phyloP scores from a whole-genome alignment of 2,329 filamentous ascomycete species.

The Colletotrichum camelliae region DNA sequence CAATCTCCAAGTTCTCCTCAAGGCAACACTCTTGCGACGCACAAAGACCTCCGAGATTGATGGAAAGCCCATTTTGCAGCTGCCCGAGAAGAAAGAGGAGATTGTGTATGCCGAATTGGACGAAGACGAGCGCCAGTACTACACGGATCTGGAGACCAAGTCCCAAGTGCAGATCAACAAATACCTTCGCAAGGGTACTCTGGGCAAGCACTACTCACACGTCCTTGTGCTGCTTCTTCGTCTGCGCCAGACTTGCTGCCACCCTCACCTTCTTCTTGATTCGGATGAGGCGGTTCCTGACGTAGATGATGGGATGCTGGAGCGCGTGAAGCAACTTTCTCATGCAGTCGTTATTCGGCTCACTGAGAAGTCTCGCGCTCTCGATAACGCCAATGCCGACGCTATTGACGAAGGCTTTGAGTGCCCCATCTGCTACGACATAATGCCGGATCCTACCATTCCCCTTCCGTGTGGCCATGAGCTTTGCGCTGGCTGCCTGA shows the following conservation, averaged over 20 bases:
- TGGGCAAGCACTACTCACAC: conserved; percentile 78
- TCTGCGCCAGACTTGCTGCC: conserved; percentile 81
- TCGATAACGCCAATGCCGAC: conserved; percentile 43
- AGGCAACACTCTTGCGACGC: conserved; percentile 81
- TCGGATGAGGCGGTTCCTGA: conserved; percentile 45
- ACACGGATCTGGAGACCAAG: conserved; percentile 68
- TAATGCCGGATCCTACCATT: conserved; percentile 74
- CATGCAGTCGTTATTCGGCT: conserved; percentile 70
- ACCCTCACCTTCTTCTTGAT: conserved; percentile 70
- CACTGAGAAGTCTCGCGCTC: conserved; percentile 33
- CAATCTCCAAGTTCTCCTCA: conserved; percentile 76
- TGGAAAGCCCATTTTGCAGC: conserved; percentile 74
- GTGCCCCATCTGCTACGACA: conserved; percentile 85
- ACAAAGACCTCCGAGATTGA: conserved; percentile 82
- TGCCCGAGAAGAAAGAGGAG: conserved; percentile 70
- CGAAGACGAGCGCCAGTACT: conserved; percentile 69
- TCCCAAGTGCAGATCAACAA: conserved; percentile 77
- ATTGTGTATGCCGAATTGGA: conserved; percentile 69
- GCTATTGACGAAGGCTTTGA: conserved; percentile 59
- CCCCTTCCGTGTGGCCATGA: conserved; percentile 85
- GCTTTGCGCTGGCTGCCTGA: conserved; percentile 78
- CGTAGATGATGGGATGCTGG: conserved; percentile 55
- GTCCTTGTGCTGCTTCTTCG: conserved; percentile 81
- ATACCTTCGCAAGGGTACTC: conserved; percentile 71
- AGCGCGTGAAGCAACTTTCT: conserved; percentile 66